Percentiles rank a stretch among this genome's conserved stretches.
These are phyloP conservation scores for Sutorius australiensis DNA, from an alignment of 768 basidiomycete genomes.

Conservation along the genomic window DNA sequence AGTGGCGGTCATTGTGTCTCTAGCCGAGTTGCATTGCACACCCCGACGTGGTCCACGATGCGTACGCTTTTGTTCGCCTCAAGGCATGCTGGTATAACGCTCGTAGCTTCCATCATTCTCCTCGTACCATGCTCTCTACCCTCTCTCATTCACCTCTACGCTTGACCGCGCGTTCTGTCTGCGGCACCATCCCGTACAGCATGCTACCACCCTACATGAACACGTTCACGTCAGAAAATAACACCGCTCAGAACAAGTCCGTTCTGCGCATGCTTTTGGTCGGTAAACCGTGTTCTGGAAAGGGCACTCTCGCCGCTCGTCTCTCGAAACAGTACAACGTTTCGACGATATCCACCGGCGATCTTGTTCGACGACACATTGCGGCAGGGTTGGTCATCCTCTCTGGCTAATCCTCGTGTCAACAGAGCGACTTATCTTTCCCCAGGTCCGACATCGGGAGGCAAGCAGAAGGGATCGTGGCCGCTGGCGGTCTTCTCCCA, in stretches of 20 bases:
- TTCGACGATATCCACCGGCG: conserved; percentile 73
- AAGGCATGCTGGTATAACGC: conserved; percentile 20
- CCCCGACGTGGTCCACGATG: background rate
- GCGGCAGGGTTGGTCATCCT: conserved; percentile 44
- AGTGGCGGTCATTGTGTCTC: background rate
- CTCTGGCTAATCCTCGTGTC: background rate
- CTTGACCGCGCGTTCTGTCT: conserved; percentile 14
- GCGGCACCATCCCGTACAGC: conserved; percentile 18
- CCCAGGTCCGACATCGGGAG: conserved; percentile 64
- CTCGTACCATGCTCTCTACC: background rate
- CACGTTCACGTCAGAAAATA: conserved; percentile 18
- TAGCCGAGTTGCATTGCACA: background rate
- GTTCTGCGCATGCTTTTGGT: conserved; percentile 48
- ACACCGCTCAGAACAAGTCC: conserved; percentile 26
- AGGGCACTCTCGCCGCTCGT: conserved; percentile 74
- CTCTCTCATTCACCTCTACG: conserved; percentile 1
- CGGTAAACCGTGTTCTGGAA: conserved; percentile 66
- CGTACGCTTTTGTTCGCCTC: conserved; percentile 16
- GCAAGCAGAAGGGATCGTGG: conserved; percentile 74
- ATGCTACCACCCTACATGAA: conserved; percentile 47
- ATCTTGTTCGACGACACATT: conserved; percentile 81
- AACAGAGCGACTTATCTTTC: background rate
- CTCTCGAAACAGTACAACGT: conserved; percentile 76
- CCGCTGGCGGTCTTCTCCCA: conserved; percentile 68
- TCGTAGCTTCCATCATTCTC: conserved; percentile 1